Evolutionary conservation across 345 rosid genomes (phyloP), one percentile per base, ranked within the genome.

Genomic region (Abelmoschus esculentus): DNA sequence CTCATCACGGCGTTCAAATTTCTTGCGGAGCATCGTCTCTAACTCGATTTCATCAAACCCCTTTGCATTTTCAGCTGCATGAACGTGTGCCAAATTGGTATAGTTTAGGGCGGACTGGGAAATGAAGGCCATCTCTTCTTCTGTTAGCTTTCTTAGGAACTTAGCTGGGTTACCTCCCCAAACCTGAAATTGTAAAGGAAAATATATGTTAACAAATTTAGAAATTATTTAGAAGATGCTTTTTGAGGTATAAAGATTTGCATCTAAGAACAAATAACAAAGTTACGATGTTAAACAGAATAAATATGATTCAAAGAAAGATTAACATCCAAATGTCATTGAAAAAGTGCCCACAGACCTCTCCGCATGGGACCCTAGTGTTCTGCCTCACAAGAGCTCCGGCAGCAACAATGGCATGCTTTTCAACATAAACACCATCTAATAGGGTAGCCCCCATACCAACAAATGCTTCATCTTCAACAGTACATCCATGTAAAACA

Each of bases 121-220:
- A 78, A 92, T 86, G 72, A 92, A 89, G 57, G 86, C 84, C 77
- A 78, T 81, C 84, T 92, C 98, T 79, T 85, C 90, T 70, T 92
- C 96, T 3, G 92, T 85, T 55, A 92, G 85, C 82, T 89, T 89
- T 74, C 98, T 83, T 74, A 89, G 65, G 76, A 92, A 89, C 80
- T 59, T 84, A 54, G 96, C 98, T 28, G 98, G 98, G 75, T 85
- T 92, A 29, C 98, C 98, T 78, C 90, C 98, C 98, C 96, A 92
- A 17, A 92, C 88, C 98, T 89, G 81, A 59, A 62, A 42, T 63
- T 14, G n/a, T 3, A n/a, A 67, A 32, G 34, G 63, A 70, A 7
- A 42, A 56, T 9, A 34, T n/a, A 40, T n/a, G 34, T 57, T 52
- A 59, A 53, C 31, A 44, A 67, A 18, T 32, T 32, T 58, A 29